Base-by-base conservation (phyloP, 768 basidiomycete genomes). In the Panus rudis region DNA sequence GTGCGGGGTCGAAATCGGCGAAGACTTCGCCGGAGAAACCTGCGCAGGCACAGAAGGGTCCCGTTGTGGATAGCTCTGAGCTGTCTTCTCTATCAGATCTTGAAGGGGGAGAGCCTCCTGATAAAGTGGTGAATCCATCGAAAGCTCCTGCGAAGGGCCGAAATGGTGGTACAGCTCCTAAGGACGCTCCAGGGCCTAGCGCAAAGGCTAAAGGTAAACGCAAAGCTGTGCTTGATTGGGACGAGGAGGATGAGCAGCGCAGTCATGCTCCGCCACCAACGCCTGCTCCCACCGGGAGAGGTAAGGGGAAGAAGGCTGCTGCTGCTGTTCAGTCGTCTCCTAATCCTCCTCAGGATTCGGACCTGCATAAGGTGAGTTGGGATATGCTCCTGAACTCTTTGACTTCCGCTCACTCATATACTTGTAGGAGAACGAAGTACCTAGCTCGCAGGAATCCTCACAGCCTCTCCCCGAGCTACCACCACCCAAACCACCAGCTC, bases 161-260 rank as follows among this genome's bases (percentile, higher is more conserved):
- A 5, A 19, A 12, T 5, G 37, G 26, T 23, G 6, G 13, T 13
- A 20, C 37, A 13, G 7, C 12, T 39, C 5, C 37, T 7, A 7
- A 10, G 11, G 12, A 23, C 37, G 6, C 8, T n/a, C n/a, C n/a
- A 25, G n/a, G n/a, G n/a, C n/a, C n/a, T n/a, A 46, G 45, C 14
- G 19, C 17, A 37, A 47, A 31, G 33, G 38, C 10, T 35, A 33
- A 47, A 23, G 50, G 47, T 10, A 58, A 52, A 45, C 48, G 46
- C 26, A 43, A 52, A 13, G 49, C 50, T 4, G 43, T 52, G 11
- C 40, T 51, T 12, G 37, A 43, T 11, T 55, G 54, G 3, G 58
- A 59, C 31, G 51, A 51, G 11, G 56, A 57, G 19, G 53, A 54
- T 21, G 48, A 46, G 40, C 25, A 41, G 38, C 2, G 43, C 43